Evolutionary conservation across 352 stramenopile genomes (phyloP).

Genomic region (Nothophytophthora sp.): DNA sequence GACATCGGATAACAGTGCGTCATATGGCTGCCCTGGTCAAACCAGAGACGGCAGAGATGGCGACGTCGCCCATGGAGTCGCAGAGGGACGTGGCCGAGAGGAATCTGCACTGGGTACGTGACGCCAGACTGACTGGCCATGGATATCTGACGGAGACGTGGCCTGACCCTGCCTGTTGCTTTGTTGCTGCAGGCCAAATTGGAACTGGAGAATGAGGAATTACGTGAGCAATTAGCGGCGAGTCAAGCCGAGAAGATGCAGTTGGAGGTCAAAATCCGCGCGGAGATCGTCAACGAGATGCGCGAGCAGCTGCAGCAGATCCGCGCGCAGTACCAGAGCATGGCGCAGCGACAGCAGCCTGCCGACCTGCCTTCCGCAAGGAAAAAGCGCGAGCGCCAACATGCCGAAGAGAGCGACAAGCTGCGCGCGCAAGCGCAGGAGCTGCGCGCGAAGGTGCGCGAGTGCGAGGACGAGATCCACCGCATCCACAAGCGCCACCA

Average conservation of each 20-base stretch:
- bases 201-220: constrained; percentile 66
- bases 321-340: constrained; percentile 52
- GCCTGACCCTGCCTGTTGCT: too few species aligned
- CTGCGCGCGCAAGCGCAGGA: constrained; percentile 63
- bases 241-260: constrained; percentile 57
- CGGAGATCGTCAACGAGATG: constrained; percentile 76
- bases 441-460: constrained; percentile 63
- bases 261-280: constrained; percentile 63
- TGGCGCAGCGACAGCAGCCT: constrained; percentile 29
- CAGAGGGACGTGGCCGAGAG: constrained; percentile 24
- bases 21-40: too few species aligned
- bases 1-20: too few species aligned
- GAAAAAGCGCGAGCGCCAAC: constrained; percentile 42
- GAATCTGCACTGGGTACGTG: constrained; percentile 27
- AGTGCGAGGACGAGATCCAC: constrained; percentile 86
- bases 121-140: neutral
- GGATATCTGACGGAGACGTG: too few species aligned
- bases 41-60: constrained; percentile 14
- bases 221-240: constrained; percentile 50
- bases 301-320: constrained; percentile 67
- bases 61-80: constrained; percentile 35
- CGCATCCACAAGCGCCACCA: constrained; percentile 68
- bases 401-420: constrained; percentile 46
- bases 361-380: constrained; percentile 34
- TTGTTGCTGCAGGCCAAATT: constrained; percentile 26